phyloP scores from a whole-genome alignment of 1,284 basidiomycete genomes.

The Coniophora puteana region DNA sequence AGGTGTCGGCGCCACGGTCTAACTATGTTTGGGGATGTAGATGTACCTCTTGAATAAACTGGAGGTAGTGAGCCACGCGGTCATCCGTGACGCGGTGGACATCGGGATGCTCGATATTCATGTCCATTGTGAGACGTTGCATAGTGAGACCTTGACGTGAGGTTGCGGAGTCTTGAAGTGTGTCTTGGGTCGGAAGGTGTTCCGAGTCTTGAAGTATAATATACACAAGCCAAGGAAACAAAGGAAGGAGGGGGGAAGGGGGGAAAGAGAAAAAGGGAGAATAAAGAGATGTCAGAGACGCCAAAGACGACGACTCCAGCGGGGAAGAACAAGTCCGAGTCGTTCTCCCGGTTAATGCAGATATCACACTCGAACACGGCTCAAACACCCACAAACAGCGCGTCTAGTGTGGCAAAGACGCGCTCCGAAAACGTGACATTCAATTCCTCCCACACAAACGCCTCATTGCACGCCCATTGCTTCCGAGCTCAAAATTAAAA shows the following conservation, averaged over 20 bases:
- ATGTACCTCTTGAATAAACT: constrained; percentile 72
- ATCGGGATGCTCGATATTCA: constrained; percentile 35
- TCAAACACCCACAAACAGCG: constrained; percentile 33
- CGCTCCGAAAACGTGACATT: too few relatives aligned
- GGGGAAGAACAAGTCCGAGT: constrained; percentile 1
- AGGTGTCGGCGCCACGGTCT: constrained; percentile 2
- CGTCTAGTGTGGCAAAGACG: constrained; percentile 27
- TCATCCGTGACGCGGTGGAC: constrained; percentile 58
- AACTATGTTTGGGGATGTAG: constrained; percentile 4
- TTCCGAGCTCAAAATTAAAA: too few relatives aligned
- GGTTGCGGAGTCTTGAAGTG: not conserved
- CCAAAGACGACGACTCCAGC: constrained; percentile 8
- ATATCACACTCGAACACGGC: constrained; percentile 23
- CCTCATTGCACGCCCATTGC: too few relatives aligned
- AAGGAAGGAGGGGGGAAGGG: not conserved
- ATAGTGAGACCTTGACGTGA: not conserved
- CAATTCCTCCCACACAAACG: too few relatives aligned
- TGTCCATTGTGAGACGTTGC: constrained; percentile 22
- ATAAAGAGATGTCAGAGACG: not conserved
- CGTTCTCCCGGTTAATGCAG: constrained; percentile 1
- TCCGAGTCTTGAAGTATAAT: constrained; percentile 26
- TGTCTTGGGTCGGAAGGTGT: not conserved
- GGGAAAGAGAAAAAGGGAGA: not conserved
- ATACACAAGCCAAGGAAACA: not conserved
- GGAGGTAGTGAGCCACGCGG: constrained; percentile 61